These are phyloP conservation scores for Rubia peregrina DNA, from an alignment of 305 asterid species.

Conservation along the genomic window DNA sequence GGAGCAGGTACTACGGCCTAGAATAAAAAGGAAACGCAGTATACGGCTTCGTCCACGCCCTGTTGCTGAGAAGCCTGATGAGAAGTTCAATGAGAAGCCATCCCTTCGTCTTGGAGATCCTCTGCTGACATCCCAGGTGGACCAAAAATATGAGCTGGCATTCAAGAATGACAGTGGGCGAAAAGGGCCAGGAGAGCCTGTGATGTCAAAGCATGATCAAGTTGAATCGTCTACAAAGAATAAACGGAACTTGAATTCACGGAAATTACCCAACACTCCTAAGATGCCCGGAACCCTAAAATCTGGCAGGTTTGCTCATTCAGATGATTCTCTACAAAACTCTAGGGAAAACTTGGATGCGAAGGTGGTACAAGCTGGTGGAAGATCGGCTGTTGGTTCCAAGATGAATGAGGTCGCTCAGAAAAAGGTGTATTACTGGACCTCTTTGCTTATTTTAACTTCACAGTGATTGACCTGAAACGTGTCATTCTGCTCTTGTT, in stretches of 20 bases:
- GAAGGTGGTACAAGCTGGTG: constrained; percentile 40
- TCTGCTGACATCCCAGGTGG: constrained; percentile 57
- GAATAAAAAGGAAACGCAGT: constrained; percentile 86
- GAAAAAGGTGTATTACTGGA: constrained; percentile 53
- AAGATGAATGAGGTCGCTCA: constrained; percentile 73
- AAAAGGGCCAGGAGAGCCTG: constrained; percentile 46
- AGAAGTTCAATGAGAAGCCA: constrained; percentile 57
- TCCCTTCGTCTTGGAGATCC: constrained; percentile 55
- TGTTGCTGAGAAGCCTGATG: constrained; percentile 52
- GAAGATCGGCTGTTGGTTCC: constrained; percentile 43
- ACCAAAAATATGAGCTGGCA: constrained; percentile 50
- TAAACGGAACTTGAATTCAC: constrained; percentile 45
- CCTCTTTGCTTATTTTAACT: background rate
- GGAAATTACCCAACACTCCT: constrained; percentile 37
- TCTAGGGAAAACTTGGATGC: constrained; percentile 46
- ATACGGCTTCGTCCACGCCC: constrained; percentile 79
- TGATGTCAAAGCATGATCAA: constrained; percentile 41
- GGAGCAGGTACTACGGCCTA: constrained; percentile 96
- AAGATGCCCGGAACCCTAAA: constrained; percentile 43
- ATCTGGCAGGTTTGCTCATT: constrained; percentile 47
- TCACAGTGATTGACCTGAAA: background rate
- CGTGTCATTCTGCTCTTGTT: background rate
- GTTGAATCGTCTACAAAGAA: constrained; percentile 45
- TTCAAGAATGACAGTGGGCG: constrained; percentile 46
- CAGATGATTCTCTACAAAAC: constrained; percentile 52